Conservation (phyloP, 1,284 basidiomycete species). For the Ustanciosporium gigantosporum region DNA sequence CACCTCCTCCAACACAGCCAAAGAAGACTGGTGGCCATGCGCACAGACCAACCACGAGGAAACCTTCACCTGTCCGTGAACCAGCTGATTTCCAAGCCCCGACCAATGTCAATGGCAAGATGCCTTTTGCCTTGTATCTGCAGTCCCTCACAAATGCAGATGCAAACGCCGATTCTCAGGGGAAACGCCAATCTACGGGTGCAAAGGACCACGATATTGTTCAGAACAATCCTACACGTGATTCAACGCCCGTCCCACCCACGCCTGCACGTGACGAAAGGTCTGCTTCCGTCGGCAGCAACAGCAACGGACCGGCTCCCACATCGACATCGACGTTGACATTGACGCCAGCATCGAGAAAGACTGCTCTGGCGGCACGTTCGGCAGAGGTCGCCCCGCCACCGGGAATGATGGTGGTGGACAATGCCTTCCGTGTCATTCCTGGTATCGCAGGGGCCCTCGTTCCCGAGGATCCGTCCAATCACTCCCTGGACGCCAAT, state of each 20-base stretch:
- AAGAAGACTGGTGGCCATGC: constrained; percentile 8
- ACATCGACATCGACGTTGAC: too few relatives aligned
- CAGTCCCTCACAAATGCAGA: too few relatives aligned
- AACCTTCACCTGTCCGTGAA: constrained; percentile 2
- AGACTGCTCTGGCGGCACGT: neutral
- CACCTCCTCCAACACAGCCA: constrained; percentile 1
- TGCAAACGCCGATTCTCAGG: too few relatives aligned
- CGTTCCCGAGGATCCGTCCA: constrained; percentile 8
- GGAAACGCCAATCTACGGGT: too few relatives aligned
- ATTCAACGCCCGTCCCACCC: too few relatives aligned
- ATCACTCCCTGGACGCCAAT: constrained; percentile 8
- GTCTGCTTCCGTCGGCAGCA: constrained; percentile 26
- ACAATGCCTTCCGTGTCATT: constrained; percentile 24
- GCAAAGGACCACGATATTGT: too few relatives aligned
- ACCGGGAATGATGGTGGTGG: constrained; percentile 23
- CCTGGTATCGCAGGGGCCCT: constrained; percentile 33
- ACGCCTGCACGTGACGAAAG: too few relatives aligned
- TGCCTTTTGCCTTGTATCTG: constrained; percentile 35
- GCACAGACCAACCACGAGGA: constrained; percentile 3
- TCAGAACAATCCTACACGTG: too few relatives aligned
- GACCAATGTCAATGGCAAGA: constrained; percentile 31
- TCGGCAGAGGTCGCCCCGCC: constrained; percentile 14
- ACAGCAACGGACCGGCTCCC: constrained; percentile 4
- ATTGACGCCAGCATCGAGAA: too few relatives aligned
- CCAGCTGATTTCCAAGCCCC: constrained; percentile 22